Base-by-base conservation (phyloP, 2,329 filamentous ascomycete species). In the Aspergillus luchuensis region DNA sequence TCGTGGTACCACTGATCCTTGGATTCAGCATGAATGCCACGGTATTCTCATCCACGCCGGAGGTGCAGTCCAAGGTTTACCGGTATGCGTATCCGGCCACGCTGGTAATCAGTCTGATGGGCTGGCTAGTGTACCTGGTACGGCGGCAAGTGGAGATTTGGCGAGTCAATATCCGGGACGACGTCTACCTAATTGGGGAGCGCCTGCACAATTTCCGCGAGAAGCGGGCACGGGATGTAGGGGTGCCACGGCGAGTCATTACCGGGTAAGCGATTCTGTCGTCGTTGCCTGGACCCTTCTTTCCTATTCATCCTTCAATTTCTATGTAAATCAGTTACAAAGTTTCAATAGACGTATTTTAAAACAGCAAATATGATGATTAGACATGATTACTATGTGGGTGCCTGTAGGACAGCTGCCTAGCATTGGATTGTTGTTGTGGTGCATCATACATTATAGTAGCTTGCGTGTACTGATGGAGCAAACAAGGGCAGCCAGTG, bases 171-270 rank as follows among this genome's bases (percentile, higher is more conserved):
- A 92, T 99, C 50, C 84, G 92, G 41, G 96, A 99, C 74, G 96
- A 99, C 77, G 93, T 96, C 0, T 99, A 99, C 74, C 81, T 99
- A 48, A 95, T 98, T 71, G 95, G 95, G 2, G 94, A 99, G 79
- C 82, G 93, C 61, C 78, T 99, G 71, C 96, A 99, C 79, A 99
- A 99, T 75, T 96, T 97, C 77, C 91, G 92, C 2, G 88, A 90
- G 72, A 78, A 76, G 59, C 72, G 73, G 56, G 73, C 74, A 21
- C 72, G 69, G 52, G 76, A 78, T 64, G 74, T 78, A 10, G 75
- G 75, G 28, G 71, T 75, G 5, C 67, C 75, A 49, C 71, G 72
- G 56, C 72, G 73, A 39, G 72, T 79, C 60, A 76, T 76, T 51
- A 78, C 75, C 4, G 67, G 68, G 23, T 76, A 61, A 71, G 33